A percentile compares a stretch with the other conserved stretches of the same genome.
Evolutionary conservation across 2,329 filamentous ascomycete species (phyloP).

Genomic region (Colletotrichum sp.): DNA sequence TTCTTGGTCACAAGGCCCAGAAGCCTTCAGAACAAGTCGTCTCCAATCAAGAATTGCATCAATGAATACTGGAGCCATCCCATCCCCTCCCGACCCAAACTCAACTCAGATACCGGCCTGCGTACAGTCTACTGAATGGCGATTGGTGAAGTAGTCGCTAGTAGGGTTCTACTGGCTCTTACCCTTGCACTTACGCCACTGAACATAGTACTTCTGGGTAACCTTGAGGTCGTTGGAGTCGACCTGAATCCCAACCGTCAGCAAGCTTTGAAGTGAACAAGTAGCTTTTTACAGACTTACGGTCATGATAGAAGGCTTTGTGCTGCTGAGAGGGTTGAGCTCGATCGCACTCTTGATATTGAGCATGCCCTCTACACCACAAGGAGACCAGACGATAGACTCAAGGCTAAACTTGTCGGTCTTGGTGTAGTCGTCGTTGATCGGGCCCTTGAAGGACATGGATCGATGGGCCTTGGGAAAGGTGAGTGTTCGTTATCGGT

Average conservation of each 20-base stretch:
- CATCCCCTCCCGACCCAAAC: not conserved
- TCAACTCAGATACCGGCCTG: not conserved
- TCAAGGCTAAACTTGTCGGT: slow-evolving; percentile 48
- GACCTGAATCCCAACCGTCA: not conserved
- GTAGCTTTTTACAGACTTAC: slow-evolving; percentile 22
- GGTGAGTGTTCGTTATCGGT: fast-evolving
- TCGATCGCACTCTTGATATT: slow-evolving; percentile 59
- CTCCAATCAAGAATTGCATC: not conserved
- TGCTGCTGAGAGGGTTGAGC: slow-evolving; percentile 23
- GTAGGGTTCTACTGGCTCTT: not conserved
- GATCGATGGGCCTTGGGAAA: slow-evolving; percentile 36
- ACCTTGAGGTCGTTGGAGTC: not conserved
- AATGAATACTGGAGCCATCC: fast-evolving
- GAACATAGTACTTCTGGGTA: not conserved
- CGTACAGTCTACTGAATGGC: fast-evolving
- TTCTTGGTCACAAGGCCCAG: fast-evolving
- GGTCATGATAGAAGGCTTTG: slow-evolving; percentile 25
- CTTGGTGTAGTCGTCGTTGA: slow-evolving; percentile 44
- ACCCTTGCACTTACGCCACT: not conserved
- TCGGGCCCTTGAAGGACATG: slow-evolving; percentile 46
- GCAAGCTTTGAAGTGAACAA: not conserved
- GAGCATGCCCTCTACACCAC: slow-evolving; percentile 50
- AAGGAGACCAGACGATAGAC: slow-evolving; percentile 56
- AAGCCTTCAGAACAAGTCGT: not conserved
- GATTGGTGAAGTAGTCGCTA: not conserved